Percentiles rank a stretch among this genome's conserved stretches.
Conservation (phyloP, 2,329 filamentous ascomycete species). For the Colletotrichum sp. region DNA sequence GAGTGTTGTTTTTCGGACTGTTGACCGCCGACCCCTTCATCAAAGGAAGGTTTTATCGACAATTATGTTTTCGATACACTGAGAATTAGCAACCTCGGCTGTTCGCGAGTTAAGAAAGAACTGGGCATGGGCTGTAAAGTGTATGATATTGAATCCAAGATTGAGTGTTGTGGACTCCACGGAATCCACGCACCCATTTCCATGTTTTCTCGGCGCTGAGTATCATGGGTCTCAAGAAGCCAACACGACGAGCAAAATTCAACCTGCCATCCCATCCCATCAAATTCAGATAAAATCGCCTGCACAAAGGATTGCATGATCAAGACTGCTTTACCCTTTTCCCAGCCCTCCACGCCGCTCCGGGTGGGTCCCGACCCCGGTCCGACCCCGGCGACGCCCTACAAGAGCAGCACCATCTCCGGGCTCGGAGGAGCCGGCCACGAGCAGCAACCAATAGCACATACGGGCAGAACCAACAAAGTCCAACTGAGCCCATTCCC, state of each 20-base stretch:
- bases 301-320: background rate
- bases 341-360: background rate
- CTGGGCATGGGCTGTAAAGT: background rate
- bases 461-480: background rate
- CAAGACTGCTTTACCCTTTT: background rate
- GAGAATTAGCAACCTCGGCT: background rate
- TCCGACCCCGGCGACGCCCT: background rate
- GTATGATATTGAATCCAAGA: background rate
- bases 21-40: background rate
- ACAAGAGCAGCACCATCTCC: background rate
- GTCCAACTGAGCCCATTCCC: background rate
- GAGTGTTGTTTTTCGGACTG: background rate
- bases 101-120: background rate
- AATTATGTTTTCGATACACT: background rate
- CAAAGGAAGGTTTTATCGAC: background rate
- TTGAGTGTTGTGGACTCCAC: background rate
- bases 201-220: background rate
- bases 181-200: background rate
- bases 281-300: background rate
- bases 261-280: background rate
- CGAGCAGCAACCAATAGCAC: background rate
- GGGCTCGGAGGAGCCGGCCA: background rate
- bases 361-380: background rate
- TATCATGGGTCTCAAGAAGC: background rate
- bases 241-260: fast-evolving